phyloP scores from a whole-genome alignment of 257 asterid species.

The Solanum sejunctum region DNA sequence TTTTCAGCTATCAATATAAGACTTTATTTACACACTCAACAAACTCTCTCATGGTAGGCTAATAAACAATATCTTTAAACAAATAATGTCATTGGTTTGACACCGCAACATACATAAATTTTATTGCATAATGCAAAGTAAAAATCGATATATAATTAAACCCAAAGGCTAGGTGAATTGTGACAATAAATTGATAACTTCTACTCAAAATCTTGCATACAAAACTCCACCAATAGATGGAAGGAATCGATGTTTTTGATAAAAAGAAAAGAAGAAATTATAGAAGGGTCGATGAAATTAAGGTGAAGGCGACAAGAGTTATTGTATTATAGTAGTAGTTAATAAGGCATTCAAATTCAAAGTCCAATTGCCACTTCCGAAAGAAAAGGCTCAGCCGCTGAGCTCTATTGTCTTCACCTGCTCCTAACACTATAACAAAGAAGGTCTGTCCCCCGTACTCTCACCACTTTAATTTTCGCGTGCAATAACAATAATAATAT shows the following conservation, averaged over 20 bases:
- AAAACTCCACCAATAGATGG: not conserved
- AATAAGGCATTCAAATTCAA: not conserved
- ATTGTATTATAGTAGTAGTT: not conserved
- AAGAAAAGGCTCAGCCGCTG: slow-evolving; percentile 1
- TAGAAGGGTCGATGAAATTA: not conserved
- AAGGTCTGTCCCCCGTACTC: not conserved
- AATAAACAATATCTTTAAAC: too few relatives aligned
- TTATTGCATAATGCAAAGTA: too few relatives aligned
- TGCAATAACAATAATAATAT: not conserved
- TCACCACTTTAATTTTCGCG: not conserved
- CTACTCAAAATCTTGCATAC: not conserved
- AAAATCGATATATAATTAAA: too few relatives aligned
- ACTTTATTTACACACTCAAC: not conserved
- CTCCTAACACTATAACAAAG: not conserved
- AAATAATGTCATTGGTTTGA: too few relatives aligned
- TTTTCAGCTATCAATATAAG: not conserved
- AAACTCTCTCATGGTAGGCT: not conserved
- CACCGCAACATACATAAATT: too few relatives aligned
- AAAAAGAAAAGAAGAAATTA: not conserved
- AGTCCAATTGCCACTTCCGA: not conserved
- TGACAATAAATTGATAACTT: not conserved
- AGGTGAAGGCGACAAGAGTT: not conserved
- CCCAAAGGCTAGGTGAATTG: too few relatives aligned
- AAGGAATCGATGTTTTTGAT: not conserved
- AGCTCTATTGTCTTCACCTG: not conserved